Percentiles rank a stretch among this genome's conserved stretches.
Evolutionary conservation across 2,329 filamentous ascomycete species (phyloP).

Genomic region (Gremmenia infestans): DNA sequence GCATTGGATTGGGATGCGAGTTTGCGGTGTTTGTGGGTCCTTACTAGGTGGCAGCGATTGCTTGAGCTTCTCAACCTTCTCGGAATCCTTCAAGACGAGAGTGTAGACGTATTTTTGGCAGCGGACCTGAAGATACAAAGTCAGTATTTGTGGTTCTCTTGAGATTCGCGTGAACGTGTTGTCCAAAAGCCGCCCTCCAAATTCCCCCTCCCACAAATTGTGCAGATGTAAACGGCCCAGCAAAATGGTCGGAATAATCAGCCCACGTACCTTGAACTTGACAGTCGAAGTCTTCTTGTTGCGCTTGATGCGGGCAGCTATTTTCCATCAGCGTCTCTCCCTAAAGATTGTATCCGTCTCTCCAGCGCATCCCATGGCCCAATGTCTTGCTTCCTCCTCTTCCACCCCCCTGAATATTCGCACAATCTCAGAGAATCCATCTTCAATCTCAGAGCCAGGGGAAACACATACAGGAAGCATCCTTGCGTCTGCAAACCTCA

Average conservation of each 20-base stretch:
- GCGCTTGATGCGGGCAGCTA: conserved; percentile 93
- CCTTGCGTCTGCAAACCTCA: conserved; percentile 99
- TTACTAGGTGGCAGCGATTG: conserved; percentile 96
- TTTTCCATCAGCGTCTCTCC: conserved; percentile 20
- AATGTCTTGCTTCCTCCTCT: neutral
- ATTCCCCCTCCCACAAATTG: neutral
- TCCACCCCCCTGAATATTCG: neutral
- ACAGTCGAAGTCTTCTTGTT: conserved; percentile 84
- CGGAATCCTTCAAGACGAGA: conserved; percentile 94
- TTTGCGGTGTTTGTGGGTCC: conserved; percentile 31
- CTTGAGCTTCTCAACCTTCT: conserved; percentile 99
- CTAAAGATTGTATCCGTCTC: no score
- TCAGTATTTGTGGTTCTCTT: neutral
- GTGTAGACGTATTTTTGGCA: conserved; percentile 97
- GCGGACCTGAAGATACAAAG: conserved; percentile 54
- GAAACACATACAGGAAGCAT: conserved; percentile 86
- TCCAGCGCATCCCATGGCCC: neutral
- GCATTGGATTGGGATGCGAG: conserved; percentile 20
- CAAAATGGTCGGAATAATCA: neutral
- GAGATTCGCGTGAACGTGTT: neutral
- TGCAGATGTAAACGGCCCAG: neutral
- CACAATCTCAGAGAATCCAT: neutral
- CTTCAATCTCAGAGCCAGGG: neutral
- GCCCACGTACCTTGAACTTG: conserved; percentile 79
- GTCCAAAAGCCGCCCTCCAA: neutral